phyloP scores from a whole-genome alignment of 768 basidiomycete species.

The Mycena alexandri region DNA sequence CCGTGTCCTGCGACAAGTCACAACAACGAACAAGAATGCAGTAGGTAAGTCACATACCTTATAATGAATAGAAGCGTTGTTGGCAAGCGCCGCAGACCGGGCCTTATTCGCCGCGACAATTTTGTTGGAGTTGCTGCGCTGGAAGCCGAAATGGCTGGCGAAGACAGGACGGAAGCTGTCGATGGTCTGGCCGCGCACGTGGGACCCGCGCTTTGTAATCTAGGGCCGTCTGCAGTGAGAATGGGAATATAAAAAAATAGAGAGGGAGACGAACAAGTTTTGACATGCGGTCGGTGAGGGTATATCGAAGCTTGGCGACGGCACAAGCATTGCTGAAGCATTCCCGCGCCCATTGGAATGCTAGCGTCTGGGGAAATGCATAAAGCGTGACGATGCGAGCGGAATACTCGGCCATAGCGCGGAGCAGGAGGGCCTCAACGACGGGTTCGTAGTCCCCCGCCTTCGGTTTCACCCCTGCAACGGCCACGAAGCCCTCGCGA shows the following conservation, averaged over 20 bases:
- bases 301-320: background rate
- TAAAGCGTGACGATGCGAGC: background rate
- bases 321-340: background rate
- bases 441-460: constrained; percentile 10
- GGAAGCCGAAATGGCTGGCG: background rate
- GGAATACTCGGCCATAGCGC: background rate
- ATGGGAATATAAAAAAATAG: background rate
- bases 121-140: background rate
- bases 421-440: constrained; percentile 1
- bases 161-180: background rate
- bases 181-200: background rate
- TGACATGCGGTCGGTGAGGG: background rate
- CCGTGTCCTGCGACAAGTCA: background rate
- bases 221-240: background rate
- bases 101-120: background rate
- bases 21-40: background rate
- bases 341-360: constrained; percentile 1
- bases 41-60: background rate
- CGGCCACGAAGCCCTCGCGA: background rate
- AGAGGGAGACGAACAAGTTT: background rate
- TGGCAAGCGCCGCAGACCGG: background rate
- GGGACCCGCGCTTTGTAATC: background rate
- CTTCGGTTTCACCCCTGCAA: constrained; percentile 1
- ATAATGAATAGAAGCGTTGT: background rate
- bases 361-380: background rate